Evolutionary conservation across 306 rosid species (phyloP), one percentile per base, ranked within the genome.

Genomic region (Elaeagnus macrophylla): DNA sequence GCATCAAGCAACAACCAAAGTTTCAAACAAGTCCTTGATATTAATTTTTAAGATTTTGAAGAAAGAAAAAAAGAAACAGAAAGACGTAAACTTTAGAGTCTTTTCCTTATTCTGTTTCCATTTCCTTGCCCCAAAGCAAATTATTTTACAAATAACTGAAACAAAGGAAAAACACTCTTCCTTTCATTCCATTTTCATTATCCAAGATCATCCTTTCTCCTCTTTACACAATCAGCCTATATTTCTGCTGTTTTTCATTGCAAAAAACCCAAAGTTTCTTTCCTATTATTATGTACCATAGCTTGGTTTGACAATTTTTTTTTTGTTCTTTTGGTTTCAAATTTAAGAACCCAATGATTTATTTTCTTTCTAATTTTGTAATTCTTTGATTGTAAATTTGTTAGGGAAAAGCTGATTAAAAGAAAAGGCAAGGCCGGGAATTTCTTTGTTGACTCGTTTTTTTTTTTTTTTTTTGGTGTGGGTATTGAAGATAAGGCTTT

Each of bases 51-150:
- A 15, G 7, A 16, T 40, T 17, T 5, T 15, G 5, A 16, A 0
- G 58, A 37, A 7, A 56, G 38, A 13, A 48, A 18, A 44, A 51
- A 25, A 25, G 32, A 25, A 2, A 25, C 32, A 25, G 35, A 37
- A 79, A 80, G 75, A 72, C 87, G 84, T 78, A 53, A 78, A 47
- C 77, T 49, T 18, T 20, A 19, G 57, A 53, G 18, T 42, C 12
- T 40, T 20, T 55, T 16, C 32, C 32, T 25, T 39, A 5, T 10
- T 40, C 13, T 8, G 6, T 60, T 60, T 8, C 46, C 20, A 25
- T 25, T 25, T 39, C 5, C 1, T 5, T 10, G 10, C 14, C 5
- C 7, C 18, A 5, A 39, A 25, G 12, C 12, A 14, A 18, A 16
- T 25, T 25, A 25, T 25, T n/a, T n/a, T 25, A 25, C 53, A 6